Base-by-base conservation (phyloP, 2,329 filamentous ascomycete species). In the Phyllosticta citrichinensis region DNA sequence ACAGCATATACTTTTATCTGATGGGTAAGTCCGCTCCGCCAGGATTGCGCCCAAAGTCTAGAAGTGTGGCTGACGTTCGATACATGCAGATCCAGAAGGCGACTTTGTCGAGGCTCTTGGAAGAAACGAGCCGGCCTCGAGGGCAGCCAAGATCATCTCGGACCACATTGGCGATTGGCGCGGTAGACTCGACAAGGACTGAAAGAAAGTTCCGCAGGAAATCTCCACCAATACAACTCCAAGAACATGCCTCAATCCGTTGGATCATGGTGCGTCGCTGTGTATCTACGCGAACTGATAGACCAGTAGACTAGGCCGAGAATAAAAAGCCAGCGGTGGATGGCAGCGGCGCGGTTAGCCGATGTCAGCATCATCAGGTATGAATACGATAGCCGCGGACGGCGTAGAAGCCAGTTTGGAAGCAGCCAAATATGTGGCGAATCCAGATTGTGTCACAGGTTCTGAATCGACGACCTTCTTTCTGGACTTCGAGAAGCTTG, bases 1-100 rank as follows among this genome's bases (percentile, higher is more conserved):
- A 99, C 78, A 97, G 91, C 75, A 99, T 99, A 68, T 99, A 99
- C 80, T 99, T 99, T 70, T 99, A 99, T 75, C 78, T 99, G 67
- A 99, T 99, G 94, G 83, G 83, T 86, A 73, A 74, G 81, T 77
- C 30, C n/a, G n/a, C 51, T 54, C 33, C 47, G 47, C 24, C 25
- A 52, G 19, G 33, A 17, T 5, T 14, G 12, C 19, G 40, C 27
- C 14, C 30, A 19, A 19, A 20, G 17, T 30, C 2, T 35, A 51
- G 19, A n/a, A 56, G 14, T 6, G 10, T 9, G 47, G n/a, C 69
- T 73, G 62, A 73, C 67, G 53, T 50, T 17, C 3, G n/a, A 30
- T 8, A 5, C 22, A 22, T 55, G 60, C 58, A 86, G 94, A 97
- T 73, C 94, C 94, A 0, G 92, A 97, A 68, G 93, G 93, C 20